These are phyloP conservation scores for Amyloporia xantha DNA, from an alignment of 768 basidiomycete species.

Conservation along the genomic window DNA sequence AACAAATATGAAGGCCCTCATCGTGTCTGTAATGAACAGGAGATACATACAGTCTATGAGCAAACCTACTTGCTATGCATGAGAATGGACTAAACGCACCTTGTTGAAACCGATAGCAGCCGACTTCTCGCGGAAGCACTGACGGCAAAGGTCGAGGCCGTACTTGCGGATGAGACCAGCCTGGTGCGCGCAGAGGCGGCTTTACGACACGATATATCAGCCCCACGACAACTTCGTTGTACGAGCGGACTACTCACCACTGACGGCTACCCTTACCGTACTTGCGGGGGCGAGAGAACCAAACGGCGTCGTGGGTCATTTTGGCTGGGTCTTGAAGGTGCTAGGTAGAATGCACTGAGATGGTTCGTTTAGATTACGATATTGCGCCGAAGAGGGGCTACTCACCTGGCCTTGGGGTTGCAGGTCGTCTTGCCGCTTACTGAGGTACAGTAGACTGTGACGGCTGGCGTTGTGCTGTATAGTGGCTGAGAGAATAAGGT, in stretches of 20 bases:
- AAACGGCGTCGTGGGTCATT: slow-evolving; percentile 98
- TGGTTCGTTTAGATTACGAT: background rate
- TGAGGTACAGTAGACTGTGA: slow-evolving; percentile 10
- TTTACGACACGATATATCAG: slow-evolving; percentile 26
- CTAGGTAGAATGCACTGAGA: background rate
- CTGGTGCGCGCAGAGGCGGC: slow-evolving; percentile 95
- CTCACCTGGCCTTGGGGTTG: slow-evolving; percentile 14
- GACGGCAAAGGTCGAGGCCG: slow-evolving; percentile 94
- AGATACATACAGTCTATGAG: background rate
- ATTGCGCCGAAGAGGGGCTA: background rate
- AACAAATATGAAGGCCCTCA: slow-evolving; percentile 10
- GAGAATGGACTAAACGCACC: slow-evolving; percentile 36
- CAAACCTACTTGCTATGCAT: too few species aligned
- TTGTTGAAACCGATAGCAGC: slow-evolving; percentile 91
- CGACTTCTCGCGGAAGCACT: slow-evolving; percentile 97
- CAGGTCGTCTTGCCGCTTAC: slow-evolving; percentile 12
- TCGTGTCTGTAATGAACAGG: slow-evolving; percentile 12
- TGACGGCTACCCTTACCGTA: slow-evolving; percentile 94
- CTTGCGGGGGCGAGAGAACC: slow-evolving; percentile 95
- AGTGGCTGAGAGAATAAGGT: slow-evolving; percentile 16
- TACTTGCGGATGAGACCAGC: slow-evolving; percentile 98
- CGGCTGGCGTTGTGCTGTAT: slow-evolving; percentile 18
- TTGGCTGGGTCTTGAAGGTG: slow-evolving; percentile 26
- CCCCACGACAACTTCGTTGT: background rate
- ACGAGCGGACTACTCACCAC: slow-evolving; percentile 52